Conservation (phyloP, 2,329 filamentous ascomycete genomes). For the Fusarium aywerte region DNA sequence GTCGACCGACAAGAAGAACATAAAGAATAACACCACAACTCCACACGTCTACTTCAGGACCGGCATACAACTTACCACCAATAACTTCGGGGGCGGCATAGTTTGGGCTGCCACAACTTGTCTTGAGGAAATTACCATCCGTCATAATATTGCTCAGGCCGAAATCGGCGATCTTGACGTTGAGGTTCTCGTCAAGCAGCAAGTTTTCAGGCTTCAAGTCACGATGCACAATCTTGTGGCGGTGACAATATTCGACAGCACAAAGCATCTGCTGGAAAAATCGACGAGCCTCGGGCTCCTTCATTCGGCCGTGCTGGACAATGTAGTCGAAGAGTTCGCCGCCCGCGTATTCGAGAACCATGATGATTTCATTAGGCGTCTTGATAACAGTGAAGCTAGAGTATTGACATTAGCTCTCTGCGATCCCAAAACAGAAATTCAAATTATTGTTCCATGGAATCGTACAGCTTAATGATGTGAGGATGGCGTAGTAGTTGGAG, state of each 20-base stretch:
- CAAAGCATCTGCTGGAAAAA: constrained; percentile 99
- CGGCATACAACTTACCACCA: constrained; percentile 95
- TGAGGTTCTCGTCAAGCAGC: constrained; percentile 91
- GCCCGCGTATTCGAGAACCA: constrained; percentile 98
- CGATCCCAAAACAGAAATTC: background rate
- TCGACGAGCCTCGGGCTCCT: constrained; percentile 90
- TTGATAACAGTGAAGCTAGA: constrained; percentile 94
- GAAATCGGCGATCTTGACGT: constrained; percentile 99
- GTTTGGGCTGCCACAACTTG: constrained; percentile 97
- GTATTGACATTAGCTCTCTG: constrained; percentile 11
- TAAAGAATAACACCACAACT: constrained; percentile 93
- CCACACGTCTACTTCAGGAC: constrained; percentile 98
- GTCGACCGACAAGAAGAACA: constrained; percentile 80
- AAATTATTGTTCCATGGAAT: background rate
- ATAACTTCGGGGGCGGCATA: constrained; percentile 99
- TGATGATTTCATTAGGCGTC: constrained; percentile 92
- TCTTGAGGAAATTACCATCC: constrained; percentile 98
- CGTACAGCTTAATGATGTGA: constrained; percentile 97
- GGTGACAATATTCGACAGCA: constrained; percentile 97
- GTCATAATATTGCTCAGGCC: constrained; percentile 99
- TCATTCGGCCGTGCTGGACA: constrained; percentile 90
- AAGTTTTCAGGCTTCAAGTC: constrained; percentile 98
- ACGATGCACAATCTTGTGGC: constrained; percentile 98
- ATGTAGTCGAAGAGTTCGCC: constrained; percentile 98
- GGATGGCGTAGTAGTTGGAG: constrained; percentile 94